Percentiles rank a stretch among this genome's conserved stretches.
Conservation (phyloP, 78 protist species). For the Salpingoeca rosetta region DNA sequence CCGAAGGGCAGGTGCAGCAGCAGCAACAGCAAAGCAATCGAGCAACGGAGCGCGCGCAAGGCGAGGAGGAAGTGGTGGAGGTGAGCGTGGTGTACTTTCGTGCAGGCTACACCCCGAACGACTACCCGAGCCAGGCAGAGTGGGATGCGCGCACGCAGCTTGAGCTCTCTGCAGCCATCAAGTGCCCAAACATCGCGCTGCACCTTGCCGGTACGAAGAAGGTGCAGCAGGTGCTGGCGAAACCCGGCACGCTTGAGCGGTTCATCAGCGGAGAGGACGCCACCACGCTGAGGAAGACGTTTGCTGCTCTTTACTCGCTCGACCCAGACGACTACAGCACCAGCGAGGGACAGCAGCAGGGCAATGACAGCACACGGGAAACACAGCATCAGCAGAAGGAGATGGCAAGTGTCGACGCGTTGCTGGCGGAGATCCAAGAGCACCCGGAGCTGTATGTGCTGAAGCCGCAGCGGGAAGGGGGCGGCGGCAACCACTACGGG, state of each 20-base stretch:
- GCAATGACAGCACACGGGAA: too few species aligned
- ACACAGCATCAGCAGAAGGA: too few species aligned
- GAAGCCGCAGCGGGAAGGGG: conserved; percentile 95
- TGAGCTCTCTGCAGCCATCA: conserved; percentile 66
- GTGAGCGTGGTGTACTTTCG: conserved; percentile 72
- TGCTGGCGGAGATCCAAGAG: not conserved
- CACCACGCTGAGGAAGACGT: not conserved
- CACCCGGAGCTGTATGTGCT: conserved; percentile 60
- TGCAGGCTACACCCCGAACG: conserved; percentile 82
- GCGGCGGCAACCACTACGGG: conserved; percentile 68
- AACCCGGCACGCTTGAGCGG: conserved; percentile 40
- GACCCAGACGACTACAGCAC: not conserved
- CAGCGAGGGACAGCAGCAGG: too few species aligned
- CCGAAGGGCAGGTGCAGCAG: not conserved
- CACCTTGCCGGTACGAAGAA: conserved; percentile 85
- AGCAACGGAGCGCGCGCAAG: not conserved
- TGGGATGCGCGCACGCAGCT: conserved; percentile 72
- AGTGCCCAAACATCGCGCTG: conserved; percentile 67
- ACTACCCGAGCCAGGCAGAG: conserved; percentile 53
- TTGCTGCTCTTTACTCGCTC: conserved; percentile 10
- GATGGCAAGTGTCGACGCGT: not conserved
- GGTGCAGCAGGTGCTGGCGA: conserved; percentile 74
- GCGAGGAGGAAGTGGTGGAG: conserved; percentile 24
- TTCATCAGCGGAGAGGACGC: conserved; percentile 10
- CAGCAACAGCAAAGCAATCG: not conserved